Conservation (phyloP, 1,284 basidiomycete genomes). For the Fereydounia khargensis region DNA sequence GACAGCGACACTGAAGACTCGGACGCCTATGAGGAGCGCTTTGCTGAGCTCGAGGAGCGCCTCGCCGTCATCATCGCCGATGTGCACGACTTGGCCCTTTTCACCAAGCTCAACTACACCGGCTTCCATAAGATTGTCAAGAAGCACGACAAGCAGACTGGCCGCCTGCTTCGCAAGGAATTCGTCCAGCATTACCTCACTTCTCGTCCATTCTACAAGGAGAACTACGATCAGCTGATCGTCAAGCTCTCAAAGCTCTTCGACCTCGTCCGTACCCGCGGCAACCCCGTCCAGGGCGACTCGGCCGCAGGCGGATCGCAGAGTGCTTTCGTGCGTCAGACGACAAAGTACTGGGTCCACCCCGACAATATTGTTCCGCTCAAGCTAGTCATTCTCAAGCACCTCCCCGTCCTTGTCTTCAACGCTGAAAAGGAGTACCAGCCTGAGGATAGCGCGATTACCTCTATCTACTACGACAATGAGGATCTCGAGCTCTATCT, state of each 20-base stretch:
- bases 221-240: conserved; percentile 75
- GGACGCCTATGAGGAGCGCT: conserved; percentile 79
- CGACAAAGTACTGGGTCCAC: conserved; percentile 95
- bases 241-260: conserved; percentile 95
- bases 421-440: conserved; percentile 93
- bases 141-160: conserved; percentile 77
- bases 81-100: conserved; percentile 93
- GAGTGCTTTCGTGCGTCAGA: conserved; percentile 94
- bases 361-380: conserved; percentile 81
- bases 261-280: conserved; percentile 90
- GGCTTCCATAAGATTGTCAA: conserved; percentile 99
- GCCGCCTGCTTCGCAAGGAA: conserved; percentile 63
- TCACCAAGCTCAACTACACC: conserved; percentile 84
- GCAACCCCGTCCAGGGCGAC: conserved; percentile 90
- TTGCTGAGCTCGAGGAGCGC: conserved; percentile 86
- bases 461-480: conserved; percentile 89
- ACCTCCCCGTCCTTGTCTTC: conserved; percentile 76
- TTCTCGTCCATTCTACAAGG: conserved; percentile 91
- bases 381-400: conserved; percentile 88
- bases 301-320: conserved; percentile 89
- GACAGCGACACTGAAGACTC: conserved; percentile 68
- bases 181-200: conserved; percentile 87
- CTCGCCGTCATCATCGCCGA: conserved; percentile 94
- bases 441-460: conserved; percentile 76
- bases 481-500: conserved; percentile 96